Conservation (phyloP, 2,329 filamentous ascomycete species). For the Trichoderma breve region DNA sequence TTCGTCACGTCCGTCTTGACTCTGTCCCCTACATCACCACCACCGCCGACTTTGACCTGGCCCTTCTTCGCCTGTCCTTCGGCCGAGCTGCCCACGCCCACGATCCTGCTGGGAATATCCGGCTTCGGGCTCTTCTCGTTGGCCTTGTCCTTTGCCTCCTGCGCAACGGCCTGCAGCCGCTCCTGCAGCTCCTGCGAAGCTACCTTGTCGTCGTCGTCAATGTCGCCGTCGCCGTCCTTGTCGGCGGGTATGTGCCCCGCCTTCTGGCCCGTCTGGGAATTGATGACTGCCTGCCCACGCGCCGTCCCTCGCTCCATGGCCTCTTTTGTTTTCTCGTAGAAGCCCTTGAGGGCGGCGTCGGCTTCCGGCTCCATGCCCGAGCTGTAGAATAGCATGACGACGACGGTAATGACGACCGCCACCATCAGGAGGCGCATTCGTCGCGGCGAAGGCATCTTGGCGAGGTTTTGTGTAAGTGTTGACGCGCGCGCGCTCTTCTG, state of each 20-base stretch:
- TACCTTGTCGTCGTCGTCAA: slow-evolving; percentile 55
- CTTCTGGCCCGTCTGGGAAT: slow-evolving; percentile 39
- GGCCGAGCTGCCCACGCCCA: slow-evolving; percentile 59
- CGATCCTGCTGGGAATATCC: slow-evolving; percentile 55
- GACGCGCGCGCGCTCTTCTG: slow-evolving; percentile 15
- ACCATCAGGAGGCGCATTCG: slow-evolving; percentile 67
- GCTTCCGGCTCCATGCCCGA: slow-evolving; percentile 47
- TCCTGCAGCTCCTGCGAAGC: slow-evolving; percentile 53
- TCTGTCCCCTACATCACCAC: slow-evolving; percentile 63
- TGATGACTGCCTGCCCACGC: slow-evolving; percentile 40
- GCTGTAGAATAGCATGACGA: slow-evolving; percentile 72
- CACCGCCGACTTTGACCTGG: slow-evolving; percentile 42
- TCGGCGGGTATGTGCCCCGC: slow-evolving; percentile 44
- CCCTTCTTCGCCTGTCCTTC: slow-evolving; percentile 45
- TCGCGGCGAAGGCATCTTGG: slow-evolving; percentile 65
- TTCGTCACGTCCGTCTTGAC: slow-evolving; percentile 49
- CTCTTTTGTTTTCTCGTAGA: slow-evolving; percentile 59
- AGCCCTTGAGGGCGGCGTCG: slow-evolving; percentile 44
- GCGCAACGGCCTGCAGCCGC: slow-evolving; percentile 66
- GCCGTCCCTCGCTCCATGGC: slow-evolving; percentile 46
- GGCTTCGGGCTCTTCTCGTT: slow-evolving; percentile 65
- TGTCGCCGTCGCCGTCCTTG: slow-evolving; percentile 54
- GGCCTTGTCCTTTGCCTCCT: slow-evolving; percentile 65
- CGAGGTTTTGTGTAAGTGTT: slow-evolving; percentile 15
- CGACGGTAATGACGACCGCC: slow-evolving; percentile 60